Percentiles rank a stretch among this genome's conserved stretches.
Conservation (phyloP, 2,329 filamentous ascomycete species). For the Talaromyces pinophilus region DNA sequence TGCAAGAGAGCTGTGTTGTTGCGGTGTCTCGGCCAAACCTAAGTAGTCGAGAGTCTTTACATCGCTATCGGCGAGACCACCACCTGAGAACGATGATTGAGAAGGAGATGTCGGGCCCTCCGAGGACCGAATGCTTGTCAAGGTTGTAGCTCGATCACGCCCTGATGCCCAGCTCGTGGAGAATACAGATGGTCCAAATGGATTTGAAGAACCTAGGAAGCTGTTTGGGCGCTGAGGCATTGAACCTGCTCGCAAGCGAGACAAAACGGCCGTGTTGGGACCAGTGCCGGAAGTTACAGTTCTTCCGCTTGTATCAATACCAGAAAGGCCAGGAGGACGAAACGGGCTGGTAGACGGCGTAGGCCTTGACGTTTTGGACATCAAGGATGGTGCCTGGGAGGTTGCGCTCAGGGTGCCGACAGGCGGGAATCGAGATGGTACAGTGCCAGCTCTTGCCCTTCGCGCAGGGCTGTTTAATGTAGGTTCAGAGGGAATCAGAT, state of each 20-base stretch:
- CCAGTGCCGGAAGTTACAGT: constrained; percentile 48
- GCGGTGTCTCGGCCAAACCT: constrained; percentile 89
- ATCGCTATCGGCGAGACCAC: constrained; percentile 81
- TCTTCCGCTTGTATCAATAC: constrained; percentile 43
- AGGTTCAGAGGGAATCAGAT: constrained; percentile 73
- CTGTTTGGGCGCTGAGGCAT: constrained; percentile 81
- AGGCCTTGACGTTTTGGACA: constrained; percentile 77
- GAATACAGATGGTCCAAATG: constrained; percentile 89
- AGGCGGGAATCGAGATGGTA: constrained; percentile 91
- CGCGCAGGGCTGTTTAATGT: constrained; percentile 66
- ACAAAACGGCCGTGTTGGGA: constrained; percentile 72
- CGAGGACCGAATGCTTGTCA: constrained; percentile 83
- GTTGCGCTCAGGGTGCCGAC: constrained; percentile 63
- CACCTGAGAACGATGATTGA: constrained; percentile 81
- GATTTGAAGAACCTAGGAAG: constrained; percentile 60
- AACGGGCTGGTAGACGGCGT: constrained; percentile 88
- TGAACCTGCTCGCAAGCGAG: constrained; percentile 84
- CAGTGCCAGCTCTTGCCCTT: constrained; percentile 85
- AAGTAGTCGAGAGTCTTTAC: constrained; percentile 95
- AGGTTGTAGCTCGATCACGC: constrained; percentile 80
- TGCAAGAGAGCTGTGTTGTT: constrained; percentile 71
- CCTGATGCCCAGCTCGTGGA: constrained; percentile 78
- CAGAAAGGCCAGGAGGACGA: constrained; percentile 59
- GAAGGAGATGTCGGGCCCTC: constrained; percentile 87
- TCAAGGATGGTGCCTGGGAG: constrained; percentile 58